Conservation (phyloP, 139 green algal species). For the Chlorella sp. region DNA sequence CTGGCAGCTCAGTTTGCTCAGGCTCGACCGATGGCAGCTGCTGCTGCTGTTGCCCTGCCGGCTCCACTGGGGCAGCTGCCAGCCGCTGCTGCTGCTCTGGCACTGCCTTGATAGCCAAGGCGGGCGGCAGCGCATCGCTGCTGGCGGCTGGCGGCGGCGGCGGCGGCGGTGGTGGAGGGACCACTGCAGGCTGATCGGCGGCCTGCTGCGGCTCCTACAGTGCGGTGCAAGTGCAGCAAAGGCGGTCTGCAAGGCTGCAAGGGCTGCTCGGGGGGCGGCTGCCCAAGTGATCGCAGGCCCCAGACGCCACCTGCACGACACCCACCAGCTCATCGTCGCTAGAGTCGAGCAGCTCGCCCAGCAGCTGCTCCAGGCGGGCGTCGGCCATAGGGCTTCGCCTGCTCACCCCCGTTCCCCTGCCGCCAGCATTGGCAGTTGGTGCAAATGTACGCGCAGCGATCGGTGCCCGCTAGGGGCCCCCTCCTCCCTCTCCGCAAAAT, state of each 20-base stretch:
- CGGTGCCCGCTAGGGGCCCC: too few species aligned
- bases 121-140: too few species aligned
- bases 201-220: not conserved
- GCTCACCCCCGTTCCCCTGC: too few species aligned
- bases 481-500: too few species aligned
- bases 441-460: too few species aligned
- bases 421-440: not conserved
- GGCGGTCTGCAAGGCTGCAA: not conserved
- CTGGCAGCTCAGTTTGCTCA: not conserved
- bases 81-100: too few species aligned
- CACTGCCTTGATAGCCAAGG: too few species aligned
- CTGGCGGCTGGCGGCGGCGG: too few species aligned
- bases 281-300: not conserved
- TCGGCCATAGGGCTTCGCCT: too few species aligned
- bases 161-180: not conserved
- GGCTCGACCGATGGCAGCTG: not conserved
- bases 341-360: slow-evolving; percentile 12
- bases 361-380: not conserved
- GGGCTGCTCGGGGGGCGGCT: not conserved
- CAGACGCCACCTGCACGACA: too few species aligned
- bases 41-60: not conserved
- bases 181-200: not conserved
- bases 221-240: not conserved
- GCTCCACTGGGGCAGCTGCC: too few species aligned
- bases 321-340: slow-evolving; percentile 24